Base-by-base conservation (phyloP, 208 protist genomes). In the Acanthamoeba sp. region DNA sequence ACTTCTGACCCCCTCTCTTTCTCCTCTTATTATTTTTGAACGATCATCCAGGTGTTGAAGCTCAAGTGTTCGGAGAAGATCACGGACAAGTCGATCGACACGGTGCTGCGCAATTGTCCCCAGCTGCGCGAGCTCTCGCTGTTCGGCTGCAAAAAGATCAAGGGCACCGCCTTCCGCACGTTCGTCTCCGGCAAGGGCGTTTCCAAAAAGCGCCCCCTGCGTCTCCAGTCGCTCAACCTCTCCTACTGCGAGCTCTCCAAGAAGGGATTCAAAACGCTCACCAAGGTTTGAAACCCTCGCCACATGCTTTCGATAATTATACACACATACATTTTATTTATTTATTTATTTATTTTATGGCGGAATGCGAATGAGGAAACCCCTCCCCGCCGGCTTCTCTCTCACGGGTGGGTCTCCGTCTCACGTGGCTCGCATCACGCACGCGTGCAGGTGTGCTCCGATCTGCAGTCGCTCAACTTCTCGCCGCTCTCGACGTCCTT, bases 51-150 rank as follows among this genome's bases (percentile, higher is more conserved):
- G 50, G 82, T 89, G 82, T 22, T 89, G 82, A 89, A 89, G 50
- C 82, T 89, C 50, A 89, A 89, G 55, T 89, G 82, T 29, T 89
- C 82, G 34, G 82, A 89, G 55, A 89, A 89, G 50, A 89, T 89
- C 24, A 66, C 45, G 20, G 82, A 89, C 52, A 89, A 89, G 55
- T 89, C 82, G 52, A 89, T 89, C 38, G 82, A 89, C 20, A 29
- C 32, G 32, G 55, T 89, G 20, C 24, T 89, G 50, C 82, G 82
- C 16, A 89, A 66, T 32, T 89, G 82, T 36, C n/a, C 82, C 1
- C 42, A 66, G 1, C 34, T 89, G 82, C 50, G 55, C n/a, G 82
- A 89, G 52, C 50, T 89, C 1, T 69, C 50, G 7, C 55, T 89
- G 6, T 89, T 89, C 34, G 82, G 82, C 9, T 89, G 82, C 22